Evolutionary conservation across 257 asterid species (phyloP).

Genomic region (Thymus mandschuricus): DNA sequence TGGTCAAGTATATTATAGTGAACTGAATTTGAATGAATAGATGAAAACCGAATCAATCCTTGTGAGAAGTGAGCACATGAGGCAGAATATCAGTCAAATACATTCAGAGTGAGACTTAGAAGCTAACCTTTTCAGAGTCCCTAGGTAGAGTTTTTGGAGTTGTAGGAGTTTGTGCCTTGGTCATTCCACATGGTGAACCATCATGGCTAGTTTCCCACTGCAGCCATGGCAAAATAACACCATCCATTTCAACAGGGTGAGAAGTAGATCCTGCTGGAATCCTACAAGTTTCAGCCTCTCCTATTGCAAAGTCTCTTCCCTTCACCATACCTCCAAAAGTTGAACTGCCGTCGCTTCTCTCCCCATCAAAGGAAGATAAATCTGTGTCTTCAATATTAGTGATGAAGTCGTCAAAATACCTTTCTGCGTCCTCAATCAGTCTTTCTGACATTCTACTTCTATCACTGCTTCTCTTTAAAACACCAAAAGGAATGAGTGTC

Average conservation of each 20-base stretch:
- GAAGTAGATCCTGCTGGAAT: slow-evolving; percentile 49
- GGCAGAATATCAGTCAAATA: slow-evolving; percentile 4
- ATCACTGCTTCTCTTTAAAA: slow-evolving; percentile 73
- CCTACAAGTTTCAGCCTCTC: slow-evolving; percentile 46
- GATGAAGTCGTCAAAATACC: slow-evolving; percentile 75
- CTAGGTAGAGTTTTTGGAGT: slow-evolving; percentile 50
- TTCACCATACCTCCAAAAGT: slow-evolving; percentile 57
- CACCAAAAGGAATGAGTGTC: slow-evolving; percentile 27
- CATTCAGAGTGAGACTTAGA: slow-evolving; percentile 17
- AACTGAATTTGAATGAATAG: neutral
- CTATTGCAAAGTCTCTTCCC: slow-evolving; percentile 41
- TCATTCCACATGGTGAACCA: slow-evolving; percentile 43
- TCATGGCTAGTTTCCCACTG: slow-evolving; percentile 85
- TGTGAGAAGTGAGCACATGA: neutral
- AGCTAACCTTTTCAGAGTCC: slow-evolving; percentile 60
- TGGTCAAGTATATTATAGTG: neutral
- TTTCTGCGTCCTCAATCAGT: slow-evolving; percentile 83
- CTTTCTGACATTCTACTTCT: slow-evolving; percentile 52
- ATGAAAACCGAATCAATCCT: neutral
- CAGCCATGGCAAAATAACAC: slow-evolving; percentile 83
- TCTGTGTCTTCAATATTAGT: slow-evolving; percentile 88
- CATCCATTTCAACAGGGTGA: slow-evolving; percentile 66
- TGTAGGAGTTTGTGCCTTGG: slow-evolving; percentile 43
- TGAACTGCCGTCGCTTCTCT: slow-evolving; percentile 84
- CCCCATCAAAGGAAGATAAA: slow-evolving; percentile 93